These are phyloP conservation scores for Plectosphaerella sp. DNA, from an alignment of 2,329 filamentous ascomycete species.

Conservation along the genomic window DNA sequence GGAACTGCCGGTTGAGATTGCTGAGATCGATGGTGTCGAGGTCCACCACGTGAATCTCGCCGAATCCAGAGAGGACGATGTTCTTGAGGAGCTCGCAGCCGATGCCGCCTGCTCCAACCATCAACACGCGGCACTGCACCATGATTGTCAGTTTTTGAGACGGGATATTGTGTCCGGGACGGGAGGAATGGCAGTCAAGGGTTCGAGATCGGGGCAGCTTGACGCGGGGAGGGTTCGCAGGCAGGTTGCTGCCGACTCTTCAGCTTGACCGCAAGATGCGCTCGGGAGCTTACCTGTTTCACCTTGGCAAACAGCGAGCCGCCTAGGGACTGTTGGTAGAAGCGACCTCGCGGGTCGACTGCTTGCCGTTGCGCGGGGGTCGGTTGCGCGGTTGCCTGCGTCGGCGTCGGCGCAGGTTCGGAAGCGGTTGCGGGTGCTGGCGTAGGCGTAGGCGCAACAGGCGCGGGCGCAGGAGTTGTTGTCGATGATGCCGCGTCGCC, in stretches of 20 bases:
- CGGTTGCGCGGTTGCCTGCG: slow-evolving; percentile 8
- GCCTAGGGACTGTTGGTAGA: slow-evolving; percentile 64
- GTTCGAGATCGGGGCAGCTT: not conserved
- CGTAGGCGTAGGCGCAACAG: not conserved
- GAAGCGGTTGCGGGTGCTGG: not conserved
- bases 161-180: not conserved
- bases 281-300: slow-evolving; percentile 55
- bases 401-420: slow-evolving; percentile 1
- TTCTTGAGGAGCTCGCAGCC: slow-evolving; percentile 98
- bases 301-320: slow-evolving; percentile 57
- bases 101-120: slow-evolving; percentile 95
- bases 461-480: not conserved
- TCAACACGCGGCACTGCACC: slow-evolving; percentile 73
- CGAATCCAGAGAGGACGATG: slow-evolving; percentile 85
- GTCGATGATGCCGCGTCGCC: not conserved
- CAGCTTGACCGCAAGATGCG: not conserved
- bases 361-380: slow-evolving; percentile 12
- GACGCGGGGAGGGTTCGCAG: not conserved
- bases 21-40: slow-evolving; percentile 97
- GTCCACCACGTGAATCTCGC: slow-evolving; percentile 90
- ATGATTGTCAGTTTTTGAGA: slow-evolving; percentile 24
- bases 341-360: slow-evolving; percentile 42
- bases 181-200: not conserved
- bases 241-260: not conserved
- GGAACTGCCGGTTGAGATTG: slow-evolving; percentile 95